Evolutionary conservation across 768 basidiomycete species (phyloP), one percentile per base, ranked within the genome.

Genomic region (Phlegmacium glaucopus): DNA sequence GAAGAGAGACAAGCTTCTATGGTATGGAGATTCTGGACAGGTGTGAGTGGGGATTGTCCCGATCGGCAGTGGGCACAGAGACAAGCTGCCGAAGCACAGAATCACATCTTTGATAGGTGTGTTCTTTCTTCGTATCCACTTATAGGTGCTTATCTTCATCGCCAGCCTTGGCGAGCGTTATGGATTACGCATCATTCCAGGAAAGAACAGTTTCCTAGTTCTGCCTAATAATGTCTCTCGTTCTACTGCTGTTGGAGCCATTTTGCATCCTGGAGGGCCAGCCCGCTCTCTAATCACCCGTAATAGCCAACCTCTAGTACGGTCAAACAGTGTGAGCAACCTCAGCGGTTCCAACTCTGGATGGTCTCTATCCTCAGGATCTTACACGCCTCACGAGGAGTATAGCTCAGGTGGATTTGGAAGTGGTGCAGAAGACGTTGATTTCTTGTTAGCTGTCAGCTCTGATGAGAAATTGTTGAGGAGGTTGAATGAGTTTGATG

Each of bases 21-120:
- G 50, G 79, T 91, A 4, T 94, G 90, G 88, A 77, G 89, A 0
- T 94, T 85, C 75, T 90, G 86, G 84, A 85, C 82, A 0, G 83
- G 72, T 3, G 67, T 61, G 17, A 47, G 64, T 12, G 52, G 55
- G 12, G 75, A 80, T 30, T 66, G 69, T 34, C 63, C 80, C 0
- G 87, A 89, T 57, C 74, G 84, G 9, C 80, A 79, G 47, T 94
- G 91, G 91, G 91, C 90, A 0, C 77, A 85, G 27, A 71, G 91
- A 16, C 90, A 93, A 61, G 91, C 91, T 1, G 88, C 89, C 0
- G 90, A 92, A 61, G 91, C 91, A 16, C 91, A 93, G 66, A 94
- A 94, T 65, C 91, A 93, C 57, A 89, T 92, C 52, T 92, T 90
- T 59, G 90, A 91, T 62, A 80, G 79, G 79, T 79, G 35, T 26